Percentiles rank a stretch among this genome's conserved stretches.
Evolutionary conservation across 2,329 filamentous ascomycete genomes (phyloP).

Genomic region (Xylariaceae sp.): DNA sequence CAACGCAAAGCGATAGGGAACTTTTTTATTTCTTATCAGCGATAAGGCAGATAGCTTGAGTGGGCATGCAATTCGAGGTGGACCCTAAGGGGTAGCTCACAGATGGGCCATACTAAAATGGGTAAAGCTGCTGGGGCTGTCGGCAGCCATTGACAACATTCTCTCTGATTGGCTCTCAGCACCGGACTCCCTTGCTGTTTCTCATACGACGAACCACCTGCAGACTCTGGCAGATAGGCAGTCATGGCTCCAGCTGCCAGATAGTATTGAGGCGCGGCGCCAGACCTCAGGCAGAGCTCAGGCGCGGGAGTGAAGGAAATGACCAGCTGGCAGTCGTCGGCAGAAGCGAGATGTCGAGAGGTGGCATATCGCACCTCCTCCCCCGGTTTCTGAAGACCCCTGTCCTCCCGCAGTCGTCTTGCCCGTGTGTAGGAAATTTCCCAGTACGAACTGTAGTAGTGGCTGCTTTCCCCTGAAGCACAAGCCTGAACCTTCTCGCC

Average conservation of each 20-base stretch:
- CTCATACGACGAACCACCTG: too few relatives aligned
- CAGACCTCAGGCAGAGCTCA: too few relatives aligned
- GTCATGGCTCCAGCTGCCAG: too few relatives aligned
- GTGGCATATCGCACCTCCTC: slow-evolving; percentile 19
- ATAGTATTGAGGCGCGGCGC: too few relatives aligned
- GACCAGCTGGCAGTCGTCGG: neutral
- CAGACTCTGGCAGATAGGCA: too few relatives aligned
- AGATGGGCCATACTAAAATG: too few relatives aligned
- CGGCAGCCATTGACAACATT: too few relatives aligned
- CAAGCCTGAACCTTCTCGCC: slow-evolving; percentile 24
- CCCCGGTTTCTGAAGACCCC: slow-evolving; percentile 12
- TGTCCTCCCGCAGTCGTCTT: slow-evolving; percentile 20
- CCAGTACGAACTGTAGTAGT: slow-evolving; percentile 17
- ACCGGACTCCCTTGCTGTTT: too few relatives aligned
- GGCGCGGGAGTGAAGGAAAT: neutral
- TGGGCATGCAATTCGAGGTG: neutral
- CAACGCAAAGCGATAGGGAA: neutral
- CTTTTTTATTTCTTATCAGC: slow-evolving; percentile 29
- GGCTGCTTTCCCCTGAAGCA: slow-evolving; percentile 33
- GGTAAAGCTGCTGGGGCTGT: too few relatives aligned
- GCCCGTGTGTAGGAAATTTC: slow-evolving; percentile 35
- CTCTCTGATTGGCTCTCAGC: too few relatives aligned
- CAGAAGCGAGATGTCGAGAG: neutral
- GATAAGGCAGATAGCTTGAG: slow-evolving; percentile 22
- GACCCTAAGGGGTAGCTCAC: too few relatives aligned